Evolutionary conservation across 2,329 filamentous ascomycete genomes (phyloP).

Genomic region (Aspergillus sp.): DNA sequence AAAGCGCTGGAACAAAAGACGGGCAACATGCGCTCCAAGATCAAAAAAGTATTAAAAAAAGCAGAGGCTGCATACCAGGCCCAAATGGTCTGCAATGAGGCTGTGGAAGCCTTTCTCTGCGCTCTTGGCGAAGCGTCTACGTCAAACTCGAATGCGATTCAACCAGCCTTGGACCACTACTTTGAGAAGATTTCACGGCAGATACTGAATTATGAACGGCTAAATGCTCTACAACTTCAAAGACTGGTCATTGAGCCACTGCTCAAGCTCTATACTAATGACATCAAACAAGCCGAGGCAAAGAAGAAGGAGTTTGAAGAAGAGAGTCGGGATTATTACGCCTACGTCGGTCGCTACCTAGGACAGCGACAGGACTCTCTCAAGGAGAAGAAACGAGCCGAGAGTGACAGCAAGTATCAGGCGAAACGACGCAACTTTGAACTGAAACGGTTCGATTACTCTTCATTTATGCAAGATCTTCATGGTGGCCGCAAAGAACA

Average conservation of each 20-base stretch:
- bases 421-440: conserved; percentile 92
- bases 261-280: conserved; percentile 85
- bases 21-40: conserved; percentile 86
- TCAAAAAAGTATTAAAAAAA: conserved; percentile 94
- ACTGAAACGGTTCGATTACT: conserved; percentile 97
- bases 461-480: conserved; percentile 98
- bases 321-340: conserved; percentile 98
- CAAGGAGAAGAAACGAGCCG: conserved; percentile 94
- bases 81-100: conserved; percentile 83
- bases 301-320: conserved; percentile 99
- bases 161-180: conserved; percentile 95
- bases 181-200: conserved; percentile 96
- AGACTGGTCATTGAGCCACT: conserved; percentile 95
- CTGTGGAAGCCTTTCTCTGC: conserved; percentile 80
- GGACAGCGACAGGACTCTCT: conserved; percentile 93
- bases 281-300: conserved; percentile 95
- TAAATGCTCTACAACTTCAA: conserved; percentile 82
- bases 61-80: conserved; percentile 86
- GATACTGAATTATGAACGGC: conserved; percentile 82
- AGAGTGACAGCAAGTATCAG: conserved; percentile 96
- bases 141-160: conserved; percentile 95
- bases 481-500: conserved; percentile 98
- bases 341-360: conserved; percentile 92
- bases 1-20: conserved; percentile 97
- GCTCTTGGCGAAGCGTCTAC: conserved; percentile 83